A percentile compares a stretch with the other conserved stretches of the same genome.
Conservation (phyloP, 371 early-diverging fungal genomes). For the Rhizopus stolonifer region DNA sequence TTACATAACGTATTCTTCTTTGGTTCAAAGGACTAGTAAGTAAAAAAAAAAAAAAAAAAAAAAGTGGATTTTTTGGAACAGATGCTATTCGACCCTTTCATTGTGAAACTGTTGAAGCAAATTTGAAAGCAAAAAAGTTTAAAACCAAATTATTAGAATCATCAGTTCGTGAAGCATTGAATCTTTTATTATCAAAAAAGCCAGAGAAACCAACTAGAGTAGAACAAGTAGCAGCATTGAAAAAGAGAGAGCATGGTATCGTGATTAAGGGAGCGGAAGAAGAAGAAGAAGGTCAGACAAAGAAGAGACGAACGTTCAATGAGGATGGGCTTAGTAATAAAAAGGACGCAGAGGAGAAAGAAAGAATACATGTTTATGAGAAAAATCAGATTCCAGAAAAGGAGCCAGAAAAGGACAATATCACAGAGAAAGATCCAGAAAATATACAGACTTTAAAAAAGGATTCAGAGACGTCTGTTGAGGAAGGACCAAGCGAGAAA, state of each 20-base stretch:
- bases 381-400: slow-evolving; percentile 13
- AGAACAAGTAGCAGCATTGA: too few species aligned
- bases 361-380: too few species aligned
- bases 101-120: slow-evolving; percentile 22
- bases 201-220: too few species aligned
- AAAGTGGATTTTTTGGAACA: slow-evolving; percentile 42
- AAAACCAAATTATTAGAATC: slow-evolving; percentile 33
- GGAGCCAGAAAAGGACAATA: slow-evolving; percentile 2
- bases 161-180: slow-evolving; percentile 45
- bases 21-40: slow-evolving; percentile 76
- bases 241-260: too few species aligned
- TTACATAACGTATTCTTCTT: slow-evolving; percentile 68
- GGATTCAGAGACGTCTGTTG: slow-evolving; percentile 10
- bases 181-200: slow-evolving; percentile 16
- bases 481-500: slow-evolving; percentile 15
- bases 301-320: too few species aligned
- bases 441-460: slow-evolving; percentile 19
- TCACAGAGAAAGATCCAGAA: too few species aligned
- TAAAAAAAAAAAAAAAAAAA: slow-evolving; percentile 15
- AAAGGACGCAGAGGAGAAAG: slow-evolving; percentile 24
- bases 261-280: slow-evolving; percentile 23
- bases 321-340: too few species aligned
- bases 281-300: slow-evolving; percentile 25
- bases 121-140: slow-evolving; percentile 37
- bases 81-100: slow-evolving; percentile 38